Conservation (phyloP, 2,329 filamentous ascomycete species). For the Amauroascus verrucosus region DNA sequence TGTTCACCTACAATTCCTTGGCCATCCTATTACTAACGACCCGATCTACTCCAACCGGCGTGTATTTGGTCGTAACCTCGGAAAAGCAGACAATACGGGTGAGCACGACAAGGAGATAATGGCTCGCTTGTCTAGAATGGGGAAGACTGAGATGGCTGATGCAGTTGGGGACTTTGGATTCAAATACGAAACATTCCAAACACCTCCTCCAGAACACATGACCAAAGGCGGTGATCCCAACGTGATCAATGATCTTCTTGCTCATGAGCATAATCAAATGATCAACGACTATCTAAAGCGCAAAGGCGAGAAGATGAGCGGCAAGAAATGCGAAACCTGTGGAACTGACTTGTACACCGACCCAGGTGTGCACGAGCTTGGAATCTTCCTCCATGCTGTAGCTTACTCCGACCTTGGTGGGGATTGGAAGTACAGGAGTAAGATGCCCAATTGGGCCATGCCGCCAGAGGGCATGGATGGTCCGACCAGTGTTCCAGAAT, state of each 20-base stretch:
- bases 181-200: conserved; percentile 58
- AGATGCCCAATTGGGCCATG: conserved; percentile 75
- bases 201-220: conserved; percentile 29
- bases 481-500: conserved; percentile 53
- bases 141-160: conserved; percentile 83
- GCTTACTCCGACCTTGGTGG: conserved; percentile 78
- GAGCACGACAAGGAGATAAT: conserved; percentile 86
- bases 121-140: conserved; percentile 73
- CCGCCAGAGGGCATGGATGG: conserved; percentile 64
- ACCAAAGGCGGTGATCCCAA: conserved; percentile 26
- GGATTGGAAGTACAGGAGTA: conserved; percentile 77
- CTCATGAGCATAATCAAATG: conserved; percentile 60
- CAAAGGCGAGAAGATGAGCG: conserved; percentile 89
- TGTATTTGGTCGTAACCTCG: conserved; percentile 78
- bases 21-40: conserved; percentile 92
- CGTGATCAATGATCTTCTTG: conserved; percentile 33
- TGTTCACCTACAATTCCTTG: conserved; percentile 88
- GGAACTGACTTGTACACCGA: conserved; percentile 86
- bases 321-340: conserved; percentile 68
- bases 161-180: conserved; percentile 45
- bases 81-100: conserved; percentile 53
- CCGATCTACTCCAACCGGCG: conserved; percentile 93
- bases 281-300: conserved; percentile 80
- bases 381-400: conserved; percentile 85
- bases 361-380: conserved; percentile 78